Percentiles rank a stretch among this genome's conserved stretches.
Conservation (phyloP, 78 protist species). For the Anaeramoeba flamelloides region DNA sequence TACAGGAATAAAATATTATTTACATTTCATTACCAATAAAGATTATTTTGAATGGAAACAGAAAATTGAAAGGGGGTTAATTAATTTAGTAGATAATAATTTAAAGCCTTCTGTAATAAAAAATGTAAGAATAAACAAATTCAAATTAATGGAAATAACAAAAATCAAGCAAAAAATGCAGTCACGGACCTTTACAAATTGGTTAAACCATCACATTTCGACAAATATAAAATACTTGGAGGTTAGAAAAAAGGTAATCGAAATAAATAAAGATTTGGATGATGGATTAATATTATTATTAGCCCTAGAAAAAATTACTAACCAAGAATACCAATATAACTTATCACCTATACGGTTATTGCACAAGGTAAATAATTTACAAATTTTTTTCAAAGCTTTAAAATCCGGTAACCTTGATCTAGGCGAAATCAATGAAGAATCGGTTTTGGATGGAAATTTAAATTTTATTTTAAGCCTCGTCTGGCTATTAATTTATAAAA, state of each 20-base stretch:
- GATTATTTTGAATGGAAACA: too few species aligned
- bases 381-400: neutral
- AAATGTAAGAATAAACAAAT: too few species aligned
- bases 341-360: neutral
- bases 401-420: neutral
- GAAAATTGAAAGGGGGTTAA: too few species aligned
- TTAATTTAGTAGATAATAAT: too few species aligned
- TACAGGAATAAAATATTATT: too few species aligned
- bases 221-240: too few species aligned
- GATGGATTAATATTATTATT: neutral
- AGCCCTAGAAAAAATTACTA: neutral
- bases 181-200: neutral
- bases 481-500: neutral
- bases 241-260: neutral
- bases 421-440: neutral
- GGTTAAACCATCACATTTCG: neutral
- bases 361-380: neutral
- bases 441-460: neutral
- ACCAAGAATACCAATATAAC: neutral
- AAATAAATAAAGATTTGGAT: neutral
- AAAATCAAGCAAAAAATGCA: too few species aligned
- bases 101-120: too few species aligned
- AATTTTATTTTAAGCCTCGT: neutral
- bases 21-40: too few species aligned
- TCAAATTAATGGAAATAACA: too few species aligned